Conservation (phyloP, 2,329 filamentous ascomycete species). For the Phialophora macrospora region DNA sequence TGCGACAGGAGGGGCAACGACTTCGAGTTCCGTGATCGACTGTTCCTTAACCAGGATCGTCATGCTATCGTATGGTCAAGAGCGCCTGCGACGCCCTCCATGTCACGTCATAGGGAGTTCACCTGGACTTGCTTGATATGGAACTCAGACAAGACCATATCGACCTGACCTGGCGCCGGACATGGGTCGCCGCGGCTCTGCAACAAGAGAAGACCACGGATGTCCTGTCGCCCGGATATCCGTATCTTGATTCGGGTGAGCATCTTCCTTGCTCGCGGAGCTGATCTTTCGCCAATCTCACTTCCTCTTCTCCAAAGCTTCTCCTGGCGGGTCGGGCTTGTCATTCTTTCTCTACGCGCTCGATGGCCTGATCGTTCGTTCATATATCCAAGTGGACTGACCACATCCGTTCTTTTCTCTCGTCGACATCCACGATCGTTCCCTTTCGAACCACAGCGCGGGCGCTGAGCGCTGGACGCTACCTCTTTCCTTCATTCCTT, state of each 20-base stretch:
- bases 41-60: conserved; percentile 2
- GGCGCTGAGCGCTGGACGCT: conserved; percentile 36
- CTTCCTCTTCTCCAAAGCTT: conserved; percentile 13
- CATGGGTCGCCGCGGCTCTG: conserved; percentile 12
- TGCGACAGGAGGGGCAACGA: conserved; percentile 25
- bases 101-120: conserved; percentile 21
- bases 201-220: conserved; percentile 8
- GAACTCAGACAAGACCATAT: conserved; percentile 20
- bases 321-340: conserved; percentile 9
- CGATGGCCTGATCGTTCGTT: conserved; percentile 14
- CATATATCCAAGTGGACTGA: conserved; percentile 24
- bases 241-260: conserved; percentile 3
- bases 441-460: conserved; percentile 22
- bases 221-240: conserved; percentile 15
- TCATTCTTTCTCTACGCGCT: conserved; percentile 16
- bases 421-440: conserved; percentile 10
- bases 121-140: conserved; percentile 4
- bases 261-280: conserved; percentile 6
- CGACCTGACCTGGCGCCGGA: conserved; percentile 22
- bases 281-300: conserved; percentile 21
- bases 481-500: conserved; percentile 12
- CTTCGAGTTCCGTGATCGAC: not conserved
- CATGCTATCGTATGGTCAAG: conserved; percentile 18
- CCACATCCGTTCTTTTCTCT: conserved; percentile 24
- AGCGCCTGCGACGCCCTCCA: not conserved